Evolutionary conservation across 2,329 filamentous ascomycete genomes (phyloP), one percentile per base, ranked within the genome.

Genomic region (Shiraia bambusicola): DNA sequence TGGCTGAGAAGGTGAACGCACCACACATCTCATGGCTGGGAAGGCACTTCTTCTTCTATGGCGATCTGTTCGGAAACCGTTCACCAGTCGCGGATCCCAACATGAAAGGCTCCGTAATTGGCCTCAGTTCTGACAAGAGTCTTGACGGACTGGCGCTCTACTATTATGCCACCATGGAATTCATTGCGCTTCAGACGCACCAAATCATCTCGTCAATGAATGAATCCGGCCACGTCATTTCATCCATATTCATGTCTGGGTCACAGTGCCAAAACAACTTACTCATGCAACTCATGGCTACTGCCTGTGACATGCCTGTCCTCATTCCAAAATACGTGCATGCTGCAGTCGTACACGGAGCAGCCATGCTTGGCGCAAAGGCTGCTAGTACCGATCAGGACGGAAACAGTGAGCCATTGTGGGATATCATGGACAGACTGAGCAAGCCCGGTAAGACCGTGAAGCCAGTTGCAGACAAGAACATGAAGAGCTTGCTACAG

Each of bases 201-300:
- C 93, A 98, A 70, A 98, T 98, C 59, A 80, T 98, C 51, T 86
- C 94, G 61, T 81, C 86, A 26, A 96, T 98, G 91, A 98, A 97
- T 76, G 76, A 80, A 33, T 77, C 89, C 1, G 93, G 93, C 8
- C 93, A 98, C 72, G 76, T 80, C 55, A 91, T 98, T 68, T 83
- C 79, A 35, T 92, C 86, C 50, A 95, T 98, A 71, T 98, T 97
- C 81, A 97, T 98, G 93, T 95, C 89, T 4, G 93, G 93, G 47
- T 94, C 88, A 9, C 93, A 97, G 69, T 98, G 93, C 76, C 91
- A 96, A 72, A 98, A 98, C 70, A 82, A 86, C 25, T 82, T 97
- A 46, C 77, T 98, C 40, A 95, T 98, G 85, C 80, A 83, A 43
- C 81, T 98, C 12, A 86, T 98, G 58, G 90, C 93, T 11, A 93